A percentile compares a stretch with the other conserved stretches of the same genome.
phyloP scores from a whole-genome alignment of 495 filamentous ascomycete species.

The Tuber microsphaerosporum region DNA sequence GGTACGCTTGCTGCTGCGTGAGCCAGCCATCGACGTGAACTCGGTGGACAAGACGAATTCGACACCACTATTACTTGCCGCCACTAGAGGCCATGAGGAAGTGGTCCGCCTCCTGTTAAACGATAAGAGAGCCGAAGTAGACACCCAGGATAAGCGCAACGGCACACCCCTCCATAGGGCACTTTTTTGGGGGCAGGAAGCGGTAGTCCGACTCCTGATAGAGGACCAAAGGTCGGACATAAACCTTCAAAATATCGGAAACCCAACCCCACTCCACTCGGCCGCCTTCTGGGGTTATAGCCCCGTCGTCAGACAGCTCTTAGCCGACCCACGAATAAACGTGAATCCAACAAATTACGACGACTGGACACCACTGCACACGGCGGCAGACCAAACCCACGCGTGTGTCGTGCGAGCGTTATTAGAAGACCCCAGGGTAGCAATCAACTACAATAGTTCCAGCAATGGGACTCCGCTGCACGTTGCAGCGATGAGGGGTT shows the following conservation, averaged over 20 bases:
- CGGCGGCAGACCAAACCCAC: not conserved
- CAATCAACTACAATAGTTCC: not conserved
- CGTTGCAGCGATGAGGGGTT: not conserved
- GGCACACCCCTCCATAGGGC: conserved; percentile 28
- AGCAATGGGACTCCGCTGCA: not conserved
- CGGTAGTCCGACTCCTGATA: conserved; percentile 28
- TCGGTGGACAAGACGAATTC: not conserved
- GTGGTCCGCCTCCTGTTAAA: conserved; percentile 15
- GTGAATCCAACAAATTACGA: conserved; percentile 24
- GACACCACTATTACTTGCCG: conserved; percentile 26
- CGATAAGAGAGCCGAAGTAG: conserved; percentile 8
- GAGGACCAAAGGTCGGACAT: conserved; percentile 13
- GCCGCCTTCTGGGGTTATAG: conserved; percentile 29
- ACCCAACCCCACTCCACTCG: conserved; percentile 23
- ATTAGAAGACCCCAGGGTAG: not conserved
- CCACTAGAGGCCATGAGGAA: conserved; percentile 19
- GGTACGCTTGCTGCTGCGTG: conserved; percentile 32
- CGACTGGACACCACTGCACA: conserved; percentile 22
- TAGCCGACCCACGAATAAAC: conserved; percentile 21
- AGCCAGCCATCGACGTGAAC: conserved; percentile 17
- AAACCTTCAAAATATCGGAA: conserved; percentile 19
- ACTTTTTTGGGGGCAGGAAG: conserved; percentile 24
- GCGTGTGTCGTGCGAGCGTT: not conserved
- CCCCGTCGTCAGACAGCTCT: conserved; percentile 27
- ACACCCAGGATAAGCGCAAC: conserved; percentile 21